Evolutionary conservation across 139 green algal species (phyloP).

Genomic region (Nannochloris sp.): DNA sequence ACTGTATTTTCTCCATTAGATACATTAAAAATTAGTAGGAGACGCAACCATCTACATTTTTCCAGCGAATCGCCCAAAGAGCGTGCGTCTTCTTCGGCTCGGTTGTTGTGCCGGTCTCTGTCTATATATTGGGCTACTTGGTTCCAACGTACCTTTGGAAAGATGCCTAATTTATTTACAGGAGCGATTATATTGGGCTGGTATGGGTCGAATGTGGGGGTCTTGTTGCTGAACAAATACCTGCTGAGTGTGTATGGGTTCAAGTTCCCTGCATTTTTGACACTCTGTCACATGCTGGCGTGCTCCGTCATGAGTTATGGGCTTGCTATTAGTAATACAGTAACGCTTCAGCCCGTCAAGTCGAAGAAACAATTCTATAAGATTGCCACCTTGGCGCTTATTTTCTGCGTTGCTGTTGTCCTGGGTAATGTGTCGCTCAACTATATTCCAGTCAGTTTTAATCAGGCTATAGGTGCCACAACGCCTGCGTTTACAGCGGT

Average conservation of each 20-base stretch:
- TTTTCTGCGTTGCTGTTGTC: constrained; percentile 87
- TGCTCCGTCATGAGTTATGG: constrained; percentile 56
- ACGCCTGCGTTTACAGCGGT: constrained; percentile 92
- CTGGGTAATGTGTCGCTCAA: constrained; percentile 79
- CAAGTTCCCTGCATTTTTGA: constrained; percentile 77
- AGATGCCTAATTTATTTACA: neutral
- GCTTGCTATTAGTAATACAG: constrained; percentile 30
- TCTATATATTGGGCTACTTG: no score
- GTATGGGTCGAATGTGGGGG: constrained; percentile 87
- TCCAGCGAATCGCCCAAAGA: no score
- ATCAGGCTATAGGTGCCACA: constrained; percentile 86
- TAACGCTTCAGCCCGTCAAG: constrained; percentile 55
- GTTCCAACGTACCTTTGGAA: neutral
- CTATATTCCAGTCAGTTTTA: constrained; percentile 89
- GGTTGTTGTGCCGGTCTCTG: no score
- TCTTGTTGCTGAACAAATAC: constrained; percentile 93
- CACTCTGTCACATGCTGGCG: constrained; percentile 86
- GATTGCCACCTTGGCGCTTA: constrained; percentile 57
- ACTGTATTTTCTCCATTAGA: no score
- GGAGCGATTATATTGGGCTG: constrained; percentile 22
- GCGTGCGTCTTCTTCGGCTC: no score
- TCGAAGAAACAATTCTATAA: constrained; percentile 61
- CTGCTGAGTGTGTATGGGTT: constrained; percentile 74
- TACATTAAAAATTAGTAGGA: no score
- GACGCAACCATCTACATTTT: no score